phyloP scores from a whole-genome alignment of 2,329 filamentous ascomycete genomes.

The Drechmeria coniospora region DNA sequence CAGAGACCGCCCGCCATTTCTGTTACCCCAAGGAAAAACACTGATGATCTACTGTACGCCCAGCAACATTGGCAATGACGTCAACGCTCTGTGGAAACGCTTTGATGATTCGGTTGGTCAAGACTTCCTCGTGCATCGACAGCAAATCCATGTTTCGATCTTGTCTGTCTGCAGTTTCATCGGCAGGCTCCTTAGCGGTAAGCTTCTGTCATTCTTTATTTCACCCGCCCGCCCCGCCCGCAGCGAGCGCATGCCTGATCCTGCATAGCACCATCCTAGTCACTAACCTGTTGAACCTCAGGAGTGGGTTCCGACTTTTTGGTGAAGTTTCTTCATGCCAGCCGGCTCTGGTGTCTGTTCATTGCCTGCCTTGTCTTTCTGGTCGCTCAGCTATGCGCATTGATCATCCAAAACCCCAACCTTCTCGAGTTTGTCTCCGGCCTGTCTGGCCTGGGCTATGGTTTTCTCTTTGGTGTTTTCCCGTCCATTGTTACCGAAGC shows the following conservation, averaged over 20 bases:
- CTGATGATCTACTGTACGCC: too few relatives aligned
- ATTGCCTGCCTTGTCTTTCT: conserved; percentile 64
- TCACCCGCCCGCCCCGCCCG: too few relatives aligned
- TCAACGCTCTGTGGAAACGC: conserved; percentile 74
- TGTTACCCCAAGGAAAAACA: not conserved
- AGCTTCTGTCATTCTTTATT: too few relatives aligned
- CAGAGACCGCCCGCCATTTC: conserved; percentile 5
- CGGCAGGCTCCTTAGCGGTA: conserved; percentile 65
- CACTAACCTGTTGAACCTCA: conserved; percentile 12
- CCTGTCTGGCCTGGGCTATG: conserved; percentile 78
- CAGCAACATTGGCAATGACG: conserved; percentile 89
- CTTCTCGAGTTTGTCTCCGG: conserved; percentile 64
- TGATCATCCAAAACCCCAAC: conserved; percentile 62
- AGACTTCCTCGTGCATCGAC: conserved; percentile 62
- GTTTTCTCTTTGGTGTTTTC: conserved; percentile 85
- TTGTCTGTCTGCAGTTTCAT: conserved; percentile 79
- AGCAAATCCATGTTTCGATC: conserved; percentile 86
- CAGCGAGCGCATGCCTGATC: too few relatives aligned
- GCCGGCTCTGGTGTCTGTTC: conserved; percentile 82
- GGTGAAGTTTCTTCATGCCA: conserved; percentile 64
- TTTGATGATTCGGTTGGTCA: conserved; percentile 60
- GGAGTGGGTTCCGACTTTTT: conserved; percentile 85
- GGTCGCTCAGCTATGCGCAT: conserved; percentile 60
- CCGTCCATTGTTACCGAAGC: conserved; percentile 79
- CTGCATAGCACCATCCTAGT: too few relatives aligned